Conservation (phyloP, 2,329 filamentous ascomycete species). For the Phaeomoniella chlamydospora region DNA sequence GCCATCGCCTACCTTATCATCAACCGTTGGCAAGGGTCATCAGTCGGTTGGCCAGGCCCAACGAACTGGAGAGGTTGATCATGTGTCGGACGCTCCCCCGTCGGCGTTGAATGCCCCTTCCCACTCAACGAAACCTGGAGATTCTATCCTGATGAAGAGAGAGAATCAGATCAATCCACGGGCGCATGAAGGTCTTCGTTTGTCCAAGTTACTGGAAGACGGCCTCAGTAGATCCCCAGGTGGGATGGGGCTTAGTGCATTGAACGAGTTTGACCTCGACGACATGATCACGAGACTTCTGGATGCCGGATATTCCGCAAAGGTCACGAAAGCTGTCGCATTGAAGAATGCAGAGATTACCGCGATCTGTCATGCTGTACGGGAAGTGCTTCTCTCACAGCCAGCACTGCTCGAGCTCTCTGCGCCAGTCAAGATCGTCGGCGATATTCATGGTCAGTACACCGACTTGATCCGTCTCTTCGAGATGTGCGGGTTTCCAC, state of each 20-base stretch:
- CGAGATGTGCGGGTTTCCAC: constrained; percentile 96
- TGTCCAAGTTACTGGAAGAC: constrained; percentile 26
- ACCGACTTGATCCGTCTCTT: constrained; percentile 94
- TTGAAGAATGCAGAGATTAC: constrained; percentile 96
- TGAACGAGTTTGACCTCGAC: constrained; percentile 87
- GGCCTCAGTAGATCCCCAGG: constrained; percentile 21
- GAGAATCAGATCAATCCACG: constrained; percentile 57
- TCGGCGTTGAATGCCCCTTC: constrained; percentile 40
- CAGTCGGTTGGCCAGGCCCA: constrained; percentile 71
- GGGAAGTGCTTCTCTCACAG: constrained; percentile 81
- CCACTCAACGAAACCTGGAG: constrained; percentile 56
- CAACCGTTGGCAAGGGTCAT: constrained; percentile 56
- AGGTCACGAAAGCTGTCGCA: constrained; percentile 94
- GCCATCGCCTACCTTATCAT: constrained; percentile 75
- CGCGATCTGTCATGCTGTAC: constrained; percentile 77
- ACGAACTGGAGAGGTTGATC: constrained; percentile 78
- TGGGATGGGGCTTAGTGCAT: constrained; percentile 69
- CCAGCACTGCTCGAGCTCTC: constrained; percentile 84
- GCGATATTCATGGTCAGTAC: constrained; percentile 93
- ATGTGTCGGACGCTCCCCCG: constrained; percentile 82
- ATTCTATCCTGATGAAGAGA: constrained; percentile 79
- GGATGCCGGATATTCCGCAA: constrained; percentile 88
- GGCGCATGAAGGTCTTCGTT: constrained; percentile 31
- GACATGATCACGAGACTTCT: constrained; percentile 92
- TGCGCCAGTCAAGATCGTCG: constrained; percentile 93